Percentiles rank a stretch among this genome's conserved stretches.
Conservation (phyloP, 768 basidiomycete species). For the Suillus variegatus region DNA sequence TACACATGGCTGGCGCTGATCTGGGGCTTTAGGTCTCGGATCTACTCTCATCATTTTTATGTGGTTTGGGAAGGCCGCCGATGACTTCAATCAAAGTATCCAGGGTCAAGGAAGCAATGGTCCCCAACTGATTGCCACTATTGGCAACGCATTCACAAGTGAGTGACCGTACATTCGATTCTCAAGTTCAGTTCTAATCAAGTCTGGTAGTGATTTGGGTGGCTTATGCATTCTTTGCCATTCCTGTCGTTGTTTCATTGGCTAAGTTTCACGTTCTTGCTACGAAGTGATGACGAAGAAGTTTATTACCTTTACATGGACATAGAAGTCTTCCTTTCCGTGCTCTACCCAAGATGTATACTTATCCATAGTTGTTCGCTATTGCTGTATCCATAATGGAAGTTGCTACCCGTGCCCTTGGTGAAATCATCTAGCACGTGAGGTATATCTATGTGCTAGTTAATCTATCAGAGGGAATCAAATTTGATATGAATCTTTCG, state of each 20-base stretch:
- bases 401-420: neutral
- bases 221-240: conserved; percentile 71
- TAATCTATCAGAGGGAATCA: neutral
- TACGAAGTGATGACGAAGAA: conserved; percentile 34
- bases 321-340: neutral
- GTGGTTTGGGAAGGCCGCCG: conserved; percentile 79
- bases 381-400: conserved; percentile 8
- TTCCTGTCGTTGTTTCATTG: conserved; percentile 69
- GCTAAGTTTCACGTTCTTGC: conserved; percentile 66
- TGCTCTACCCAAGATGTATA: neutral
- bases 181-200: conserved; percentile 3
- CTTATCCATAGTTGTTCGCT: neutral
- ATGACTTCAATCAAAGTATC: conserved; percentile 74
- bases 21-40: conserved; percentile 50
- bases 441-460: neutral
- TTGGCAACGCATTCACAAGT: conserved; percentile 80
- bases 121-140: conserved; percentile 59
- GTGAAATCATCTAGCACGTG: neutral
- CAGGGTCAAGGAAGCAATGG: conserved; percentile 50
- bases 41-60: conserved; percentile 73
- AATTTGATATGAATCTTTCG: too few relatives aligned
- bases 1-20: conserved; percentile 5
- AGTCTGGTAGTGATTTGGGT: conserved; percentile 69
- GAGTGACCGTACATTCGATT: conserved; percentile 28
- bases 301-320: neutral